Evolutionary conservation across 768 basidiomycete species (phyloP).

Genomic region (Leccinellum albellum): DNA sequence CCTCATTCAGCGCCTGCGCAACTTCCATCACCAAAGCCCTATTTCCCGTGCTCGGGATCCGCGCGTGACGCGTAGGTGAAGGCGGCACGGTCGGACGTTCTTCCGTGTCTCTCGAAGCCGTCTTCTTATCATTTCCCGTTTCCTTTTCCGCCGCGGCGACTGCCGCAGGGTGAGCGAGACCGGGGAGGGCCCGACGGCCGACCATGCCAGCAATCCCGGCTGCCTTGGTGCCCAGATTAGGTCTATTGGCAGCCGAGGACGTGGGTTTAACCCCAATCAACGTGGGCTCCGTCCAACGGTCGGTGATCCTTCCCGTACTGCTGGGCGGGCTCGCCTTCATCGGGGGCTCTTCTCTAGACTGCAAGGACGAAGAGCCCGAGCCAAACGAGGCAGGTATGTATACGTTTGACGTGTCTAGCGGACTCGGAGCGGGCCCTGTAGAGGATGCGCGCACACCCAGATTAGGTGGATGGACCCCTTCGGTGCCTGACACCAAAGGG

Average conservation of each 20-base stretch:
- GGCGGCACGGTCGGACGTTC: slow-evolving; percentile 15
- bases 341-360: neutral
- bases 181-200: slow-evolving; percentile 43
- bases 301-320: slow-evolving; percentile 20
- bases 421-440: slow-evolving; percentile 4
- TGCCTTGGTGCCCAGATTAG: slow-evolving; percentile 9
- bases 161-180: slow-evolving; percentile 25
- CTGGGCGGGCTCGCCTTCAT: slow-evolving; percentile 6
- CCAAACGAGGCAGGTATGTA: neutral
- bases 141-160: slow-evolving; percentile 18
- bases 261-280: slow-evolving; percentile 32
- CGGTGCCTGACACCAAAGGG: neutral
- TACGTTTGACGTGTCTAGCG: neutral
- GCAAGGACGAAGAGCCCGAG: neutral
- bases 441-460: neutral
- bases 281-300: slow-evolving; percentile 32
- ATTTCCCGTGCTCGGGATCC: slow-evolving; percentile 66
- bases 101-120: slow-evolving; percentile 16
- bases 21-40: slow-evolving; percentile 78
- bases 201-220: slow-evolving; percentile 26
- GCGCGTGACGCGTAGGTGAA: slow-evolving; percentile 43
- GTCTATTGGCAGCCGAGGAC: neutral
- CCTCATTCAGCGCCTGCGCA: slow-evolving; percentile 54
- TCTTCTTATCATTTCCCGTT: slow-evolving; percentile 2
- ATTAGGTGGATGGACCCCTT: slow-evolving; percentile 1